Conservation (phyloP, 2,329 filamentous ascomycete genomes). For the Arthrobotrys sinensis region DNA sequence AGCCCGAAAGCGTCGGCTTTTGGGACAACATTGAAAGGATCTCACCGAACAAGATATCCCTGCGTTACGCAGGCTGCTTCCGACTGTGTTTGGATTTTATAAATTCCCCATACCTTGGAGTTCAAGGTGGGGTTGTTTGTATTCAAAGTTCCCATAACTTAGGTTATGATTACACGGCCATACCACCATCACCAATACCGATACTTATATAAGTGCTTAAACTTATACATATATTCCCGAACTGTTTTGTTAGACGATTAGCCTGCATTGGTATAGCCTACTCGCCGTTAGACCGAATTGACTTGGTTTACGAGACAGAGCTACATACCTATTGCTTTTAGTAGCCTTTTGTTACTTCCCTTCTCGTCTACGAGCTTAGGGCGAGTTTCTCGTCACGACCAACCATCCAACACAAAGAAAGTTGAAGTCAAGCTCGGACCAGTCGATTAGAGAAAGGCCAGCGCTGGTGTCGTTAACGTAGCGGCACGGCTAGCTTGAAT, state of each 20-base stretch:
- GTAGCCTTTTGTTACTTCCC: neutral
- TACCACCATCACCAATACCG: too few relatives aligned
- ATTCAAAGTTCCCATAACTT: neutral
- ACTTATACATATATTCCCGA: too few relatives aligned
- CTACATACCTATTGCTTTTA: neutral
- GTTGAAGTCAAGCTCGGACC: neutral
- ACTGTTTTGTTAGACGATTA: too few relatives aligned
- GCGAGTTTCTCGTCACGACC: neutral
- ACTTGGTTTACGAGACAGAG: too few relatives aligned
- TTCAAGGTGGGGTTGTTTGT: neutral
- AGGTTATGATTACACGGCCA: neutral
- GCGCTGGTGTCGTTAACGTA: neutral
- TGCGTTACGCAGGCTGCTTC: slow-evolving; percentile 1
- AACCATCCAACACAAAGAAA: neutral
- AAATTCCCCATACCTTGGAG: neutral
- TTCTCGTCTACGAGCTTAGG: neutral
- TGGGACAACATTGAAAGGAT: neutral
- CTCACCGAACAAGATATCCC: neutral
- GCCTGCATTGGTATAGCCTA: too few relatives aligned
- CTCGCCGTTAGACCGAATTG: too few relatives aligned
- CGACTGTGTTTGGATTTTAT: neutral
- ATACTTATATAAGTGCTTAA: too few relatives aligned
- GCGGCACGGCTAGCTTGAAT: too few relatives aligned
- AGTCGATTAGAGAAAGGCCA: neutral
- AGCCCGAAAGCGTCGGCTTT: slow-evolving; percentile 43